Base-by-base conservation (phyloP, 768 basidiomycete species). In the Nidularia pulvinata region DNA sequence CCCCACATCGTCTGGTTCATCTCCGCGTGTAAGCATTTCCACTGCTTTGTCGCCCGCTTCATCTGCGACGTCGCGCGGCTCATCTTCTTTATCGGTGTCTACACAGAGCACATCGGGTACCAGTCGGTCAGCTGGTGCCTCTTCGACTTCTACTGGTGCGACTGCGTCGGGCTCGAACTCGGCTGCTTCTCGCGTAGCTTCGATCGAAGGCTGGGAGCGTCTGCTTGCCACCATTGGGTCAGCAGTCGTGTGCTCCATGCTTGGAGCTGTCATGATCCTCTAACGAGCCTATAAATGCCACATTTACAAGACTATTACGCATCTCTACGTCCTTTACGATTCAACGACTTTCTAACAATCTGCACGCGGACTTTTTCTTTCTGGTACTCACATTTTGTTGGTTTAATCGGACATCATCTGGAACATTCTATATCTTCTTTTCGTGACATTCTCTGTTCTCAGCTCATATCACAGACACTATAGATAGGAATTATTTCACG, bases 181-280 rank as follows among this genome's bases (percentile, higher is more conserved):
- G 9, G 57, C 50, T 32, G 52, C 50, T 44, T 56, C 59, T 6
- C 47, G 25, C 46, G 9, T 33, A 16, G 13, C 47, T 3, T 32
- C 57, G 6, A 48, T 60, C 13, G 58, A 59, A n/a, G 49, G 58
- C 44, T 67, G 61, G 64, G 63, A 69, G 48, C 59, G 58, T 37
- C 4, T 66, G n/a, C 34, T 61, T 16, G 35, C 65, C 50, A 56
- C 62, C 50, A 35, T 65, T 50, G 65, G 65, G 55, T 64, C 60
- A 49, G 50, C 68, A 35, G 49, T 64, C 33, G 14, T 64, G 14
- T 61, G 63, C 5, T 65, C 65, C 11, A 60, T 59, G 2, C 32
- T 68, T 42, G 66, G 69, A 1, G 52, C 61, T 30, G 36, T 67
- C 30, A 30, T 69, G 9, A 37, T 68, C 14, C 50, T 67, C 34